A percentile compares a stretch with the other conserved stretches of the same genome.
These are phyloP conservation scores for Termitomyces sp. DNA, from an alignment of 768 basidiomycete species.

Conservation along the genomic window DNA sequence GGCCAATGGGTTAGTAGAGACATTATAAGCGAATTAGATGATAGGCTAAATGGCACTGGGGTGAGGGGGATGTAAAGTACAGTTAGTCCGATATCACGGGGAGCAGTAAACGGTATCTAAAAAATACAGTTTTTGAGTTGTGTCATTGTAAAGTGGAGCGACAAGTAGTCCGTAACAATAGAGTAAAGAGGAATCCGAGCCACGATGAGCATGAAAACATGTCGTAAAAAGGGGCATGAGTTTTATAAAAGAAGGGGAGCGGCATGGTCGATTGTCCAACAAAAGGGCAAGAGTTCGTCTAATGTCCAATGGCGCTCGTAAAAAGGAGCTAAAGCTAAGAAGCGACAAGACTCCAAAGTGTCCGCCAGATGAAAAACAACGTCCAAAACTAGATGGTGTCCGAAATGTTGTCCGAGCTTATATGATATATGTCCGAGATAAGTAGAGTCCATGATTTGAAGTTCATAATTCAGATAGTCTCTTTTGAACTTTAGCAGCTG, in stretches of 20 bases:
- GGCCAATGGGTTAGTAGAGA: slow-evolving; percentile 10
- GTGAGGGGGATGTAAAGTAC: slow-evolving; percentile 6
- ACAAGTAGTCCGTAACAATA: slow-evolving; percentile 3
- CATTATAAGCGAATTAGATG: slow-evolving; percentile 12
- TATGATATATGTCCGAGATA: slow-evolving; percentile 8
- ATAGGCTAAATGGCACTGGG: neutral
- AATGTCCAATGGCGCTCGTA: slow-evolving; percentile 15
- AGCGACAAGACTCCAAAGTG: slow-evolving; percentile 18
- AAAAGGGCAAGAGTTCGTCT: slow-evolving; percentile 17
- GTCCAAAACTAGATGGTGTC: slow-evolving; percentile 5
- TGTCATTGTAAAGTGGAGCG: neutral
- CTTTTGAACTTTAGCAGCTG: slow-evolving; percentile 37
- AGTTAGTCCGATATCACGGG: neutral
- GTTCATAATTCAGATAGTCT: slow-evolving; percentile 27
- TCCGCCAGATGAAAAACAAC: slow-evolving; percentile 12
- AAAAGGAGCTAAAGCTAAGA: slow-evolving; percentile 12
- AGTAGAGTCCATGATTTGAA: slow-evolving; percentile 5
- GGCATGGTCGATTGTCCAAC: slow-evolving; percentile 14
- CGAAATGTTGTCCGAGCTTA: slow-evolving; percentile 7
- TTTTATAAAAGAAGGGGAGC: neutral
- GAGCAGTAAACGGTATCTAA: slow-evolving; percentile 10
- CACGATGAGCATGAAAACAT: neutral
- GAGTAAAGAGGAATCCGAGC: slow-evolving; percentile 1
- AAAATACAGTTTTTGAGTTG: slow-evolving; percentile 15
- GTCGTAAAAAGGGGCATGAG: slow-evolving; percentile 7